Evolutionary conservation across 106 monocot genomes (phyloP).

Genomic region (Phalaenopsis equestris): DNA sequence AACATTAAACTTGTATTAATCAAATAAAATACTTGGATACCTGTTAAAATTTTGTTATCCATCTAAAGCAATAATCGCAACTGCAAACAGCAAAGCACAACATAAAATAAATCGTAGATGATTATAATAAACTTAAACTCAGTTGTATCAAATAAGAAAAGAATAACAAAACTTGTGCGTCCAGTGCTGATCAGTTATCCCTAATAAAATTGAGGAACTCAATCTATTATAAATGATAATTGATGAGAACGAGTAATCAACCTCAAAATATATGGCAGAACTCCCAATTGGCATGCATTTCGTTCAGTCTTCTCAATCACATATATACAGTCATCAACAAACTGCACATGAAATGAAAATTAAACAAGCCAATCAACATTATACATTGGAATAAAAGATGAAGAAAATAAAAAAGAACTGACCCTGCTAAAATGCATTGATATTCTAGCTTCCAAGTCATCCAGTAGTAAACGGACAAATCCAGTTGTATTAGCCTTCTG

Average conservation of each 20-base stretch:
- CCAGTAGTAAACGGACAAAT: constrained; percentile 85
- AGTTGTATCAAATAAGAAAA: background rate
- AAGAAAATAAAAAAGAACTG: background rate
- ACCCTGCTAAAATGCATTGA: constrained; percentile 70
- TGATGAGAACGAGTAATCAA: constrained; percentile 13
- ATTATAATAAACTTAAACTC: background rate
- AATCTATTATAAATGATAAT: background rate
- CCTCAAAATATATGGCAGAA: constrained; percentile 84
- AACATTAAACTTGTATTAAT: background rate
- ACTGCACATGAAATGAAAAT: constrained; percentile 33
- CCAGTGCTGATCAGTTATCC: background rate
- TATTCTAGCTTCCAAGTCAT: constrained; percentile 73
- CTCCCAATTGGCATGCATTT: constrained; percentile 64
- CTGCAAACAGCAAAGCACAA: background rate
- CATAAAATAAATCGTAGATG: background rate
- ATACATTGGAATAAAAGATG: background rate
- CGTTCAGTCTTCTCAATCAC: constrained; percentile 86
- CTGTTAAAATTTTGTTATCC: background rate
- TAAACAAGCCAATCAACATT: constrained; percentile 2
- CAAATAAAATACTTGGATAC: background rate
- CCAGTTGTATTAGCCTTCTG: constrained; percentile 91
- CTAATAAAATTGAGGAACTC: background rate
- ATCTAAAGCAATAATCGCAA: background rate
- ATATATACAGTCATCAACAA: constrained; percentile 91
- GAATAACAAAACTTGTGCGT: background rate